Conservation (phyloP, 257 asterid genomes). For the Galeopsis tetrahit region DNA sequence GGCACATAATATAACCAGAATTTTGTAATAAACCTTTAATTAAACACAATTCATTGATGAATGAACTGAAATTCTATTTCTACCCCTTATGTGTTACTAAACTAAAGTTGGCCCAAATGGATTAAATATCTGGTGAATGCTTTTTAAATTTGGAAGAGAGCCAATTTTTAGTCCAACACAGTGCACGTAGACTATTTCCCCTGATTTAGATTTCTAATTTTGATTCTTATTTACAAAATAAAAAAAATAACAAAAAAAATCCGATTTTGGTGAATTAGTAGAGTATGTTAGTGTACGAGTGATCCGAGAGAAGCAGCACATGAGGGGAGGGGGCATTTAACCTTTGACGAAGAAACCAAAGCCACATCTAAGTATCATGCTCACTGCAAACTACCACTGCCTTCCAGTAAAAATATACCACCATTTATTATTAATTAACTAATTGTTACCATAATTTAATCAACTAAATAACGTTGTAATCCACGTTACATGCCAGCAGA, state of each 20-base stretch:
- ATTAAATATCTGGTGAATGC: not conserved
- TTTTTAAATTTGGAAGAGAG: not conserved
- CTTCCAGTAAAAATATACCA: constrained; percentile 18
- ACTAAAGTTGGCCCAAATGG: not conserved
- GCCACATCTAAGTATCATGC: constrained; percentile 54
- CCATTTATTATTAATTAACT: not conserved
- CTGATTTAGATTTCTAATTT: not conserved
- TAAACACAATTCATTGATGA: not conserved
- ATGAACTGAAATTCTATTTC: not conserved
- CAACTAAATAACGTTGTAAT: constrained; percentile 22
- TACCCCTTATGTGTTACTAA: not conserved
- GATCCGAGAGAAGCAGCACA: constrained; percentile 69
- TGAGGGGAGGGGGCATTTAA: constrained; percentile 38
- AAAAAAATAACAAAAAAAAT: no score
- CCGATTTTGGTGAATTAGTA: not conserved
- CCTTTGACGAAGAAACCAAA: constrained; percentile 63
- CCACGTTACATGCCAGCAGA: constrained; percentile 30
- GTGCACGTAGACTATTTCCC: not conserved
- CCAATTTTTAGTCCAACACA: constrained; percentile 1
- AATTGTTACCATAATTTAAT: not conserved
- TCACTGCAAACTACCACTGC: constrained; percentile 34
- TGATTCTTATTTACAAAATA: not conserved
- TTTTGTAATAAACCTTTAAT: not conserved
- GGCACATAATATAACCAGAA: not conserved
- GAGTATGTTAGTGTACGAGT: constrained; percentile 37